Evolutionary conservation across 176 grass and related monocot species (phyloP), one percentile per base, ranked within the genome.

Genomic region (Tillandsia fasciculata): DNA sequence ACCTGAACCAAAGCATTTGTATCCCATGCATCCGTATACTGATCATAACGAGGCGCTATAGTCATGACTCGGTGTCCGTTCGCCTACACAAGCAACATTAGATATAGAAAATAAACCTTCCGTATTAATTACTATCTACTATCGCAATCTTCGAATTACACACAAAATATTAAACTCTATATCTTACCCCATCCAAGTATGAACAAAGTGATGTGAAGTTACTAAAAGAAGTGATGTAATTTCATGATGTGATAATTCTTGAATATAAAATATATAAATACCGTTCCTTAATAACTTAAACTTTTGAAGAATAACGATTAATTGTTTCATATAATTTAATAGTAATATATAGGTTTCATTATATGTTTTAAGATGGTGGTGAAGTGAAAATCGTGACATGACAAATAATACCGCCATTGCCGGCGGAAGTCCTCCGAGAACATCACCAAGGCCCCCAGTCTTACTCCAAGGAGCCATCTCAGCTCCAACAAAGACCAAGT

Each of bases 401-500:
- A 51, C 8, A 2, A 49, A 8, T 18, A 59, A 50, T 83, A 96
- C 93, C 13, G 83, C 93, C 76, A 96, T 79, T 20, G 88, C 88
- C 0, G 88, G 81, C 3, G 93, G 93, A 27, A 92, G 81, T 59
- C 93, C 93, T 2, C 93, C 93, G 23, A 97, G 84, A 57, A 97
- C 93, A 69, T 97, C 93, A 0, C 93, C 93, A 13, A 97, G 88
- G 10, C 89, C 93, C 0, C 93, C 89, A n/a, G 93, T 97, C 80
- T 92, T 97, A 77, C 93, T 97, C 93, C 93, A 97, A 0, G 89
- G 93, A 50, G 83, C 89, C 73, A 91, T 78, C 81, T 97, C 89
- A 72, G 89, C 73, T 11, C 81, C 76, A 29, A 97, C 81, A 68
- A 90, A 92, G 22, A 97, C 49, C 10, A 97, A 8, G 63, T 83